These are phyloP conservation scores for Colletotrichum sp. DNA, from an alignment of 2,329 filamentous ascomycete species.

Conservation along the genomic window DNA sequence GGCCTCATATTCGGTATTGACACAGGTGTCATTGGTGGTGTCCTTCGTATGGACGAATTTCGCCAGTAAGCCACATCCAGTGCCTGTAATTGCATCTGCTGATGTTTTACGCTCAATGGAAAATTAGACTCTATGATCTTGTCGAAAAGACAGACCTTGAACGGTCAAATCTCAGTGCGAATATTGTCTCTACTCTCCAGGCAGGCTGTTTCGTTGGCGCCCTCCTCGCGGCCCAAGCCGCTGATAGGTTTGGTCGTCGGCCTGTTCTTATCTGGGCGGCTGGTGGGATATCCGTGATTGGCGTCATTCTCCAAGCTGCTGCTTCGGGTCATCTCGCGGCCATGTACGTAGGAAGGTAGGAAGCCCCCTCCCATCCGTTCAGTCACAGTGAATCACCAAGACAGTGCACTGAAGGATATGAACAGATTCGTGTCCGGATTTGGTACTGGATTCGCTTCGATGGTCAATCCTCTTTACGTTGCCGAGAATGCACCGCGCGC, in stretches of 20 bases:
- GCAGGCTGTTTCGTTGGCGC: constrained; percentile 61
- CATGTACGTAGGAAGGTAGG: constrained; percentile 57
- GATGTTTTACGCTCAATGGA: constrained; percentile 21
- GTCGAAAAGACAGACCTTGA: background rate
- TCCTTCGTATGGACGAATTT: constrained; percentile 28
- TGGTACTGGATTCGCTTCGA: constrained; percentile 54
- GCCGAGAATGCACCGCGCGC: constrained; percentile 60
- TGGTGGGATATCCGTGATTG: constrained; percentile 52
- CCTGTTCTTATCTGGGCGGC: constrained; percentile 53
- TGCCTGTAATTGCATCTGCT: background rate
- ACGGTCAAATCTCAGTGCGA: constrained; percentile 24
- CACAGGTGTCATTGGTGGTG: constrained; percentile 30
- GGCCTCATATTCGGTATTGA: constrained; percentile 27
- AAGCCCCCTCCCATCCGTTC: background rate
- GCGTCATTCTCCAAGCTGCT: constrained; percentile 42
- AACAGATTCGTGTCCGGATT: constrained; percentile 54
- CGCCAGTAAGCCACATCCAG: constrained; percentile 18
- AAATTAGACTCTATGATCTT: constrained; percentile 20
- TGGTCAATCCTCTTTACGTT: constrained; percentile 63
- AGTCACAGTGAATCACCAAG: background rate
- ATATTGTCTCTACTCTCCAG: constrained; percentile 52
- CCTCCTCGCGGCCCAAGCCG: constrained; percentile 57
- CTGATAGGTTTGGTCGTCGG: constrained; percentile 59
- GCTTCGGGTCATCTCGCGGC: constrained; percentile 52
- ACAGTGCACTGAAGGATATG: constrained; percentile 50